Evolutionary conservation across 345 rosid species (phyloP).

Genomic region (Eucalyptus cloeziana): DNA sequence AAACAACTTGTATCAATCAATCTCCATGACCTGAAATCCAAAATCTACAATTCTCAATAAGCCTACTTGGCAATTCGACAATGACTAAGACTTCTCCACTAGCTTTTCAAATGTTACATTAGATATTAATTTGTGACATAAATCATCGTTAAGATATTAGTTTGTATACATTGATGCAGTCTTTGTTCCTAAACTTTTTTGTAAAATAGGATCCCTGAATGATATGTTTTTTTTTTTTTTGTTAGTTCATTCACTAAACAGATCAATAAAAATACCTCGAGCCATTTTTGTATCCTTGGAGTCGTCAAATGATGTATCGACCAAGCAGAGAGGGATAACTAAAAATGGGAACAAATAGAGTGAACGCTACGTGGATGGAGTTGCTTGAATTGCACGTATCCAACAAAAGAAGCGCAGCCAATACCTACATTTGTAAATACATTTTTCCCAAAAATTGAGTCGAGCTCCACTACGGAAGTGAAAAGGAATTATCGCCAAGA

Average conservation of each 20-base stretch:
- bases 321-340: not conserved
- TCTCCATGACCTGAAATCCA: no score
- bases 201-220: not conserved
- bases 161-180: not conserved
- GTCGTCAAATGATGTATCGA: not conserved
- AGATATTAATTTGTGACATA: no score
- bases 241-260: not conserved
- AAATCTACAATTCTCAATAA: no score
- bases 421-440: not conserved
- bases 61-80: not conserved
- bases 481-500: not conserved
- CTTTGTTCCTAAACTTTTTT: not conserved
- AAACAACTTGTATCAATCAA: no score
- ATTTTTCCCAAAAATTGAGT: not conserved
- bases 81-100: not conserved
- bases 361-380: not conserved
- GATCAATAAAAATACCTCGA: not conserved
- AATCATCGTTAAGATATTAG: not conserved
- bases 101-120: not conserved
- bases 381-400: not conserved
- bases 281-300: not conserved
- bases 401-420: not conserved
- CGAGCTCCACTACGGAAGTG: not conserved
- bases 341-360: not conserved
- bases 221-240: not conserved